Base-by-base conservation (phyloP, 441 rosid genomes). In the Eruca vesicaria region DNA sequence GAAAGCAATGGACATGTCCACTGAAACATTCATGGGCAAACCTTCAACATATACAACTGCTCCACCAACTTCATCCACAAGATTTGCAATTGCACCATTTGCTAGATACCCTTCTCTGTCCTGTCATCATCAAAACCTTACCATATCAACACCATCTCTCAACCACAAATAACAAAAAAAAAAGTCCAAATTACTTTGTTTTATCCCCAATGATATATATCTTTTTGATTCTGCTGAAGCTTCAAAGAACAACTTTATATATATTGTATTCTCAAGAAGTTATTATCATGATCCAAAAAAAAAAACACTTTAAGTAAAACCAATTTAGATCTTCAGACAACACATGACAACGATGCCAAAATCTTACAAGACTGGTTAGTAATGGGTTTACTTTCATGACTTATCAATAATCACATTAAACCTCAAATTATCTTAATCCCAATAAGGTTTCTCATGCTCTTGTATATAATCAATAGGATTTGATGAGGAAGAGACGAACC, bases 61-160 rank as follows among this genome's bases (percentile, higher is more conserved):
- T 33, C 86, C 88, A n/a, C 98, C 98, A 58, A 91, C 85, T 52
- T 91, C 96, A 72, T 93, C 99, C n/a, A 93, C 90, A 16, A 93
- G 87, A 80, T 87, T 91, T 4, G 89, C 95, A 61, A 95, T 83
- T 0, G 95, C 98, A 28, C 97, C 98, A 0, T 79, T 78, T 2
- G 96, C 96, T 63, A 95, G 72, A 63, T 87, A 86, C 59, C 97
- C 91, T 10, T 66, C 82, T 72, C 82, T 82, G 64, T 90, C 95
- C 97, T 91, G 93, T 69, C 61, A 75, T 64, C n/a, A 62, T 9
- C 61, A 71, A 64, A 21, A 50, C 48, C 33, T 68, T 20, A 14
- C 28, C 23, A 59, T 18, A 64, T 70, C 66, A 76, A 11, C 2
- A 36, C 9, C 18, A 2, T 41, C 48, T 60, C 52, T 63, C 48